A percentile compares a stretch with the other conserved stretches of the same genome.
phyloP scores from a whole-genome alignment of 2,329 filamentous ascomycete genomes.

The Cryphonectria naterciae region DNA sequence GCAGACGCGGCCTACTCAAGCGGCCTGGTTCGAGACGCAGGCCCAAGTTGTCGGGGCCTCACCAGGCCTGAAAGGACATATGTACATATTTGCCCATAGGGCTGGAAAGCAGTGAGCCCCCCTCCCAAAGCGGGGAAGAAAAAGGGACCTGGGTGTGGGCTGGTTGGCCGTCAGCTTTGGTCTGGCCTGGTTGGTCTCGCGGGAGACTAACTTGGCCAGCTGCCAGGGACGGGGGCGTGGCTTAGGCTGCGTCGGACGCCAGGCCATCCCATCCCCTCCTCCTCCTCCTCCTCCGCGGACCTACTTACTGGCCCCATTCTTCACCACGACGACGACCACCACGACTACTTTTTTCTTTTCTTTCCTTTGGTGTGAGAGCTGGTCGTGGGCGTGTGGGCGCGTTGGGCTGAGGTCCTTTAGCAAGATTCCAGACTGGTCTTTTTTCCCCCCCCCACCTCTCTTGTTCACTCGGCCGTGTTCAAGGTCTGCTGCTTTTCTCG shows the following conservation, averaged over 20 bases:
- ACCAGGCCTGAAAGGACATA: background rate
- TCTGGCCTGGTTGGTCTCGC: background rate
- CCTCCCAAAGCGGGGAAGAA: background rate
- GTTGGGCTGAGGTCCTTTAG: too few relatives aligned
- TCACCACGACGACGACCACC: too few relatives aligned
- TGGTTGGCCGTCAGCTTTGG: background rate
- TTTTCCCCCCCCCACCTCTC: too few relatives aligned
- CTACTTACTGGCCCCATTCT: background rate
- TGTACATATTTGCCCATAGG: background rate
- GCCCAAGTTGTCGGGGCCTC: background rate
- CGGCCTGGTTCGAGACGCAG: constrained; percentile 1
- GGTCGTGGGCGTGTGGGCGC: too few relatives aligned
- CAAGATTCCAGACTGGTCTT: background rate
- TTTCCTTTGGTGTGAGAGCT: background rate
- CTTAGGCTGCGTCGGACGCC: constrained; percentile 9
- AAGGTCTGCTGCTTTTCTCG: too few relatives aligned
- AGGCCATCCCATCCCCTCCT: background rate
- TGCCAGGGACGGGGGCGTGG: constrained; percentile 10
- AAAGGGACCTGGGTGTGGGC: too few relatives aligned
- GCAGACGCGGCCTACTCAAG: background rate
- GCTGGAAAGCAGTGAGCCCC: background rate
- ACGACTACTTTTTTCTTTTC: background rate
- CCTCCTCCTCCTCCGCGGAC: background rate
- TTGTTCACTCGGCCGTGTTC: background rate
- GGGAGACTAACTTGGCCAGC: background rate